phyloP scores from a whole-genome alignment of 2,329 filamentous ascomycete species.

The Didymella exigua region DNA sequence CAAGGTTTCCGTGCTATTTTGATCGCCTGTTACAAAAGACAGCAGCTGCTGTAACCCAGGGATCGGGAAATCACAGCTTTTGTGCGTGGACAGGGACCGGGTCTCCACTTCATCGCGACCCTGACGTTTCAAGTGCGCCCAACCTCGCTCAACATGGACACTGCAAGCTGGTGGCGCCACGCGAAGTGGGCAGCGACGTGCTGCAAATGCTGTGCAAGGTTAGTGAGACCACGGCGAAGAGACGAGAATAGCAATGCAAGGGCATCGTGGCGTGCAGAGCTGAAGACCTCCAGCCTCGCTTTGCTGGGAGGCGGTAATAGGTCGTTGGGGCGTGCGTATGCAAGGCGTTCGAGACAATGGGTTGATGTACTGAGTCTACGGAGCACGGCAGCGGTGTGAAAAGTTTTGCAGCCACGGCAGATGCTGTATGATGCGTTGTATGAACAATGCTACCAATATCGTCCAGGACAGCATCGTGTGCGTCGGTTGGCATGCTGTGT shows the following conservation, averaged over 20 bases:
- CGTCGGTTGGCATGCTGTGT: slow-evolving; percentile 4
- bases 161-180: slow-evolving; percentile 6
- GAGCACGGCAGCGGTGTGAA: slow-evolving; percentile 3
- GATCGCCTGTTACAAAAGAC: not conserved
- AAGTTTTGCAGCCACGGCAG: slow-evolving; percentile 7
- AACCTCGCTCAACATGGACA: slow-evolving; percentile 9
- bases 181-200: not conserved
- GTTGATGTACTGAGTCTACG: not conserved
- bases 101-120: not conserved
- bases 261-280: not conserved
- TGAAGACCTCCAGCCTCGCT: not conserved
- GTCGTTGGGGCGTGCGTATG: slow-evolving; percentile 1
- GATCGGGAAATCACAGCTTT: too few relatives aligned
- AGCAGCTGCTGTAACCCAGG: too few relatives aligned
- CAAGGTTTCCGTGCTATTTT: not conserved
- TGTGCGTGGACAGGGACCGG: too few relatives aligned
- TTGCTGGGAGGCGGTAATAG: not conserved
- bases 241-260: slow-evolving; percentile 8
- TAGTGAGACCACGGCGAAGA: not conserved
- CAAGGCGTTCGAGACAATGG: slow-evolving; percentile 9
- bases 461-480: slow-evolving; percentile 5
- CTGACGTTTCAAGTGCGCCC: not conserved
- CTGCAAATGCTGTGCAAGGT: not conserved
- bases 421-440: slow-evolving; percentile 2
- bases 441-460: slow-evolving; percentile 13